These are phyloP conservation scores for Chaetomidium leptoderma DNA, from an alignment of 495 filamentous ascomycete species.

Conservation along the genomic window DNA sequence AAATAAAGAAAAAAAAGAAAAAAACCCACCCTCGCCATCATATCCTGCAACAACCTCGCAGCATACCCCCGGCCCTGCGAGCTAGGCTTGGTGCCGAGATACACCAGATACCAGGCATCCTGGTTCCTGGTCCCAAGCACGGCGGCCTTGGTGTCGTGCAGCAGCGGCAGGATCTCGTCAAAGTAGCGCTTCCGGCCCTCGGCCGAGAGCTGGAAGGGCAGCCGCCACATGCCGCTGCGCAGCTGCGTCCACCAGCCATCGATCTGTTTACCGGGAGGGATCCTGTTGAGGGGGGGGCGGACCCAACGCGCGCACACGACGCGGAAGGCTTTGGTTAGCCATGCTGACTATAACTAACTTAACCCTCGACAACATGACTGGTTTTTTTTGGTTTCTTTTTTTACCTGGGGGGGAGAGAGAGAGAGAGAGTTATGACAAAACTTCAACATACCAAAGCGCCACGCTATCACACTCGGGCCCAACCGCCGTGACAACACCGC, in stretches of 20 bases:
- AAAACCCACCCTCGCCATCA: slow-evolving; percentile 56
- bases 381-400: no score
- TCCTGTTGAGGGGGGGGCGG: no score
- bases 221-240: slow-evolving; percentile 66
- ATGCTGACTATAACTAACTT: no score
- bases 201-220: slow-evolving; percentile 63
- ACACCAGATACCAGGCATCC: slow-evolving; percentile 71
- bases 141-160: slow-evolving; percentile 66
- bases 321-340: no score
- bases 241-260: slow-evolving; percentile 66
- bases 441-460: slow-evolving; percentile 70
- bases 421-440: no score
- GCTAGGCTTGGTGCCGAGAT: slow-evolving; percentile 65
- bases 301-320: no score
- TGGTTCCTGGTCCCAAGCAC: slow-evolving; percentile 60
- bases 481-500: slow-evolving; percentile 65
- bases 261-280: slow-evolving; percentile 69
- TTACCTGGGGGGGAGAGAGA: no score
- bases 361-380: no score
- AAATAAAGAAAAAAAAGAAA: slow-evolving; percentile 9
- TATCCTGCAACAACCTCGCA: slow-evolving; percentile 60
- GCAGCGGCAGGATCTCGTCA: slow-evolving; percentile 67
- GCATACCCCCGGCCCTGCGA: slow-evolving; percentile 66
- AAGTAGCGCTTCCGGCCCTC: slow-evolving; percentile 72
- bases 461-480: slow-evolving; percentile 71